Base-by-base conservation (phyloP, 2,329 filamentous ascomycete genomes). In the Camillea tinctor region DNA sequence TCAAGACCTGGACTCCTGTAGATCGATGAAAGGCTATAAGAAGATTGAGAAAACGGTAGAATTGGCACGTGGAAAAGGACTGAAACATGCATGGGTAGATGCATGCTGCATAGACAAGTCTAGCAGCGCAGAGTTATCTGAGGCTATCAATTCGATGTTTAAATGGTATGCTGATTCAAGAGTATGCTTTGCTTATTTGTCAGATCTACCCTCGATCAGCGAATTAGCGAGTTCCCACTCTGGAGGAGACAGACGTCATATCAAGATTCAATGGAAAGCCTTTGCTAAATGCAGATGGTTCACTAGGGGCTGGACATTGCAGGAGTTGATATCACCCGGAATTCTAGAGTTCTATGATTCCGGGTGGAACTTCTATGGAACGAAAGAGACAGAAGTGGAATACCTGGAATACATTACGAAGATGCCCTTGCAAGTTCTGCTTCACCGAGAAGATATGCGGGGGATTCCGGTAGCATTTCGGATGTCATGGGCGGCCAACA, bases 41-140 rank as follows among this genome's bases (percentile, higher is more conserved):
- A 68, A 69, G 50, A 66, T 69, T 30, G 22, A 59, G n/a, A 53
- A 24, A 9, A 62, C 58, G 2, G 61, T 58, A 52, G 11, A 52
- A n/a, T 44, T 60, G 11, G 65, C 67, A 9, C 53, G 51, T 9
- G 51, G 50, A 9, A 36, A 50, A 13, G 49, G 48, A 7, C 17
- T 66, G 5, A 19, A 60, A 15, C 66, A 66, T 49, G 68, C 63
- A 4, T 70, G 68, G 68, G 59, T 69, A 19, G 69, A 71, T 57
- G 67, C 66, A 6, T 69, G 65, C 55, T 71, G 68, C 54, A 68
- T 69, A 50, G 66, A 69, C 64, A 69, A 66, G 44, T 61, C 63
- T 2, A 58, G 56, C 51, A 54, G 50, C 61, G 60, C 60, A 3
- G 66, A 69, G 54, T 30, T 68, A 17, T 68, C 64, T 22, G 68